Evolutionary conservation across 768 basidiomycete species (phyloP).

Genomic region (Mycena chlorophos): DNA sequence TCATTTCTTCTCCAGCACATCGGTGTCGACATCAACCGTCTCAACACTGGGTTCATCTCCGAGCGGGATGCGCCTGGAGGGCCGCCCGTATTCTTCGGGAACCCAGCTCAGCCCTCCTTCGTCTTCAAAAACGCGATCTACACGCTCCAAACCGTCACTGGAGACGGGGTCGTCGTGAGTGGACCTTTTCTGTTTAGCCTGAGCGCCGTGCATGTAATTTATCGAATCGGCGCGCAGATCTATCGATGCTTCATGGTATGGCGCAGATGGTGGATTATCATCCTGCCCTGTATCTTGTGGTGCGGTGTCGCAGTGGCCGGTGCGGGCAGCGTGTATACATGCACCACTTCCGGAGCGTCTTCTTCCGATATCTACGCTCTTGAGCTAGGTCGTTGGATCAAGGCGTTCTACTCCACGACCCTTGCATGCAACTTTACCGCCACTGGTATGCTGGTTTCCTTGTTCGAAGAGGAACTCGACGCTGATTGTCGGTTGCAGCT

Average conservation of each 20-base stretch:
- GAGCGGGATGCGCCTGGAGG: constrained; percentile 22
- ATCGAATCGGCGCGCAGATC: constrained; percentile 13
- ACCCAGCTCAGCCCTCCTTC: constrained; percentile 29
- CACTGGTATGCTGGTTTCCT: constrained; percentile 31
- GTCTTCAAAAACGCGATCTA: constrained; percentile 29
- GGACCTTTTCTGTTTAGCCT: background rate
- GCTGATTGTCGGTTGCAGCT: background rate
- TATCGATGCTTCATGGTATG: constrained; percentile 31
- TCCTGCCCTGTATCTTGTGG: constrained; percentile 33
- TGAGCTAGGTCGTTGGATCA: constrained; percentile 34
- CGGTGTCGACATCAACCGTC: constrained; percentile 26
- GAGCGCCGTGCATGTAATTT: too few species aligned
- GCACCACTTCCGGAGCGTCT: background rate
- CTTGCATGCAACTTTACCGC: constrained; percentile 33
- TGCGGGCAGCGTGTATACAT: constrained; percentile 4
- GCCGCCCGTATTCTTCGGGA: constrained; percentile 27
- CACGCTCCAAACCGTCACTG: constrained; percentile 19
- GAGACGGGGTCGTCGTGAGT: constrained; percentile 16
- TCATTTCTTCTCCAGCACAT: constrained; percentile 25
- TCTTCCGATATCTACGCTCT: constrained; percentile 28
- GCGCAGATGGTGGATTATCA: constrained; percentile 28
- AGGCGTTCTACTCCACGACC: constrained; percentile 32
- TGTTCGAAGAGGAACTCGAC: constrained; percentile 6
- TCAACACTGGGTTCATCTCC: constrained; percentile 28
- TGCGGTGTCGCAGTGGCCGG: constrained; percentile 16